A percentile compares a stretch with the other conserved stretches of the same genome.
phyloP scores from a whole-genome alignment of 805 yeast genomes.

The Hyphopichia homilentoma region DNA sequence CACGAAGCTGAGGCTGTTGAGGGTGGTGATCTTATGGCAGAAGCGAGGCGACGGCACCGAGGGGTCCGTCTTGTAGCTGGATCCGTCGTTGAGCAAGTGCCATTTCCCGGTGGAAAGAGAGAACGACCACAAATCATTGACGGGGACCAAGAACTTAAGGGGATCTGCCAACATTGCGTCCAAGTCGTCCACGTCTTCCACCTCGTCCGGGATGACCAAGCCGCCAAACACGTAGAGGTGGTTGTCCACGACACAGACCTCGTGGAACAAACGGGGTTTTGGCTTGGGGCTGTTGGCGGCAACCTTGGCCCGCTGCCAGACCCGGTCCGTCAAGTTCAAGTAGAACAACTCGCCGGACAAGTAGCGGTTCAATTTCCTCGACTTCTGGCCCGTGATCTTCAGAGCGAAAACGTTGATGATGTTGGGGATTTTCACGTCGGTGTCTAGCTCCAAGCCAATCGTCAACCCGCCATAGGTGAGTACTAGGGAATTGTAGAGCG shows the following conservation, averaged over 20 bases:
- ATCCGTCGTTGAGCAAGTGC: constrained; percentile 44
- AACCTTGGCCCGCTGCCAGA: constrained; percentile 48
- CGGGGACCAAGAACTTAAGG: constrained; percentile 36
- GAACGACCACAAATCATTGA: constrained; percentile 70
- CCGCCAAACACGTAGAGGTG: constrained; percentile 67
- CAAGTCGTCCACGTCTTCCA: constrained; percentile 15
- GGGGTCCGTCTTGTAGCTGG: constrained; percentile 14
- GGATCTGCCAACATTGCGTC: constrained; percentile 1
- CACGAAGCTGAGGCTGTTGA: constrained; percentile 34
- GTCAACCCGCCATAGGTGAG: constrained; percentile 69
- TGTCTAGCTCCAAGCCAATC: constrained; percentile 46
- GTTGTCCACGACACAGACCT: constrained; percentile 48
- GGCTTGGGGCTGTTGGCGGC: constrained; percentile 24
- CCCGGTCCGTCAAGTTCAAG: constrained; percentile 54
- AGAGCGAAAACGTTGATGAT: constrained; percentile 35
- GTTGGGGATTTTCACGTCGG: constrained; percentile 34
- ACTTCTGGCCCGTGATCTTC: constrained; percentile 21
- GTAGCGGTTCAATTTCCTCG: constrained; percentile 29
- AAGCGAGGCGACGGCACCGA: constrained; percentile 40
- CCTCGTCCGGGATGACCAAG: constrained; percentile 31
- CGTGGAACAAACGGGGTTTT: constrained; percentile 54
- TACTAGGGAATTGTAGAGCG: constrained; percentile 55
- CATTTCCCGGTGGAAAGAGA: constrained; percentile 51
- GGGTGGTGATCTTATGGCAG: constrained; percentile 48
- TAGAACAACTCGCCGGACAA: constrained; percentile 63